These are phyloP conservation scores for Penicillium ucsense DNA, from an alignment of 495 filamentous ascomycete genomes.

Conservation along the genomic window DNA sequence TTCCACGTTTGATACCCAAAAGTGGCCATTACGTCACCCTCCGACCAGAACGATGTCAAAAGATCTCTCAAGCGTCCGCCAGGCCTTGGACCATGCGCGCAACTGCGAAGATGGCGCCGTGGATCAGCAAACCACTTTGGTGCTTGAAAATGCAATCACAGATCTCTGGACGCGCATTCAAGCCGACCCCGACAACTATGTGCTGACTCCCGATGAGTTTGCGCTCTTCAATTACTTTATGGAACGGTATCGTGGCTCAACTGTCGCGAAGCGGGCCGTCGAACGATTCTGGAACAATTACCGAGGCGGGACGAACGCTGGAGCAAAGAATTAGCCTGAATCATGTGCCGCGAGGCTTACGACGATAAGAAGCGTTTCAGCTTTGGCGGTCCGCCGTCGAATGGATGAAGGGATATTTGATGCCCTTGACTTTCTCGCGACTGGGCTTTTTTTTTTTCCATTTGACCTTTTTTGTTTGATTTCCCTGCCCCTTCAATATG, in stretches of 20 bases:
- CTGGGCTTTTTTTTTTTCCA: too few relatives aligned
- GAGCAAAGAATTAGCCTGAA: constrained; percentile 15
- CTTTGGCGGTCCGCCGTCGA: too few relatives aligned
- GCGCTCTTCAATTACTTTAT: constrained; percentile 71
- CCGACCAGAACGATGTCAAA: constrained; percentile 5
- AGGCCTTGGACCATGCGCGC: constrained; percentile 57
- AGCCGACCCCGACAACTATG: constrained; percentile 48
- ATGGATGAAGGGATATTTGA: too few relatives aligned
- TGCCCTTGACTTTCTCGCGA: too few relatives aligned
- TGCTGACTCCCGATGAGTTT: constrained; percentile 63
- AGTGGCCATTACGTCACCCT: too few relatives aligned
- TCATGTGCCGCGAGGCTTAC: not conserved
- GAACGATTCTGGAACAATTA: constrained; percentile 41
- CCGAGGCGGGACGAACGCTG: constrained; percentile 17
- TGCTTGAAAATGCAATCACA: constrained; percentile 47
- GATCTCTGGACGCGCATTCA: constrained; percentile 55
- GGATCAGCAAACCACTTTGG: constrained; percentile 39
- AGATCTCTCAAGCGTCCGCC: constrained; percentile 18
- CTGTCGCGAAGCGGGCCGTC: constrained; percentile 32
- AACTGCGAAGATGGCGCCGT: constrained; percentile 48
- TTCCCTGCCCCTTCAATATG: too few relatives aligned
- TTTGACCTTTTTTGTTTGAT: too few relatives aligned
- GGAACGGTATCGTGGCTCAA: constrained; percentile 39
- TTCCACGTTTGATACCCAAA: too few relatives aligned
- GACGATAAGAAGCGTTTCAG: too few relatives aligned